Conservation (phyloP, 2,329 filamentous ascomycete genomes). For the Claviceps sp. region DNA sequence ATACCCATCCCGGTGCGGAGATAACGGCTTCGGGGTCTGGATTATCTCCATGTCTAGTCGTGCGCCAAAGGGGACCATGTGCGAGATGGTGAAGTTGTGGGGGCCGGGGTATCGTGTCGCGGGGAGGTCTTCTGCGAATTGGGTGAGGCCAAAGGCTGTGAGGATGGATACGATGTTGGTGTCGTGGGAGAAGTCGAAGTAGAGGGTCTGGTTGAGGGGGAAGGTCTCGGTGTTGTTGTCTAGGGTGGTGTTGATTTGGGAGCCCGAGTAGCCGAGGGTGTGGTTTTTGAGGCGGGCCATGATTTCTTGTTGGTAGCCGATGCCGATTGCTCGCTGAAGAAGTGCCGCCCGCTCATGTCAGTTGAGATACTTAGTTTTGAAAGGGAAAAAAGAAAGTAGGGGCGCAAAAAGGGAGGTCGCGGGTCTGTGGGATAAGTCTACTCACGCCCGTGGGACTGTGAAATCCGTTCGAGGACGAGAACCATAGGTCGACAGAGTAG, state of each 20-base stretch:
- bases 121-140: constrained; percentile 50
- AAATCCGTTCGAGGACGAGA: constrained; percentile 48
- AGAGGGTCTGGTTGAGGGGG: constrained; percentile 58
- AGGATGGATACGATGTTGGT: constrained; percentile 59
- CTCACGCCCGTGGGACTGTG: constrained; percentile 48
- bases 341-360: not conserved
- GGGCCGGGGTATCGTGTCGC: constrained; percentile 38
- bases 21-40: constrained; percentile 49
- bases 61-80: constrained; percentile 59
- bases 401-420: too few species aligned
- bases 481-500: constrained; percentile 56
- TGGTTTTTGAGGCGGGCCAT: constrained; percentile 58
- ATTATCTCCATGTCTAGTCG: constrained; percentile 65
- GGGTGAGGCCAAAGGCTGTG: constrained; percentile 57
- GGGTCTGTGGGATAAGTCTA: constrained; percentile 3
- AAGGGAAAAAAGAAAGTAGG: not conserved
- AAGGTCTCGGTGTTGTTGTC: constrained; percentile 57
- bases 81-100: constrained; percentile 51
- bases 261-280: constrained; percentile 42
- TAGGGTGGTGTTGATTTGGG: constrained; percentile 55
- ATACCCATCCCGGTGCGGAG: constrained; percentile 40
- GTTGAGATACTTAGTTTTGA: not conserved
- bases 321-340: constrained; percentile 49
- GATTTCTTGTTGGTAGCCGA: constrained; percentile 61
- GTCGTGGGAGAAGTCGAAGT: constrained; percentile 70